A percentile compares a stretch with the other conserved stretches of the same genome.
Conservation (phyloP, 2,329 filamentous ascomycete species). For the Rhexocercosporidium sp. region DNA sequence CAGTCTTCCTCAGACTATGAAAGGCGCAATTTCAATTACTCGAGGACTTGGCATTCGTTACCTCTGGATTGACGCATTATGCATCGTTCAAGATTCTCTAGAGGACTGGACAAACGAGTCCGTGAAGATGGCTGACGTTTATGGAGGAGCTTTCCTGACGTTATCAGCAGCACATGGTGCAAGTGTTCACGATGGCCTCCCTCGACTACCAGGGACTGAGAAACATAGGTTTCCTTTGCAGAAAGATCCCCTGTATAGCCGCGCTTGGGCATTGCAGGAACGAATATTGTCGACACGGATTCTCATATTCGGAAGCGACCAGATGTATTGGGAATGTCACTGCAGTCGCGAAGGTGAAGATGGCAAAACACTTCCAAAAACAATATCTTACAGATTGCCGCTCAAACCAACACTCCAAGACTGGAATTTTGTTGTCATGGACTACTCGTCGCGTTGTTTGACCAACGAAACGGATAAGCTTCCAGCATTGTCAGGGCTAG, state of each 20-base stretch:
- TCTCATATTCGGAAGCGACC: not conserved
- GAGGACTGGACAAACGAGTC: not conserved
- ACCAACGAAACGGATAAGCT: slow-evolving; percentile 2
- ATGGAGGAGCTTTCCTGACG: not conserved
- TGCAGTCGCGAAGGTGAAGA: too few relatives aligned
- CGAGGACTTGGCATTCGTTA: not conserved
- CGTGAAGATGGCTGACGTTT: not conserved
- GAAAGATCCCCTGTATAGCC: not conserved
- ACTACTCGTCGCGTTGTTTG: not conserved
- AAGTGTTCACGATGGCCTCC: too few relatives aligned
- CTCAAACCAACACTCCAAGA: not conserved
- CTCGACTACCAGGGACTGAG: not conserved
- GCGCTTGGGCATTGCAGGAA: not conserved
- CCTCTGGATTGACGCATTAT: not conserved
- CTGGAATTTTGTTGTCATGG: too few relatives aligned
- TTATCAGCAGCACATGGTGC: not conserved
- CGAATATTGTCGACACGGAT: not conserved
- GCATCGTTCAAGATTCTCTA: not conserved
- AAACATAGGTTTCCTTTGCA: not conserved
- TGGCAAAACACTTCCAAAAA: not conserved
- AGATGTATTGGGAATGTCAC: not conserved
- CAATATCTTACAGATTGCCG: not conserved
- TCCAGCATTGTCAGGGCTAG: slow-evolving; percentile 1
- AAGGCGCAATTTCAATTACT: not conserved
- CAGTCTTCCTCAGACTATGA: not conserved